Conservation (phyloP, 805 yeast genomes). For the Yarrowia sp. region DNA sequence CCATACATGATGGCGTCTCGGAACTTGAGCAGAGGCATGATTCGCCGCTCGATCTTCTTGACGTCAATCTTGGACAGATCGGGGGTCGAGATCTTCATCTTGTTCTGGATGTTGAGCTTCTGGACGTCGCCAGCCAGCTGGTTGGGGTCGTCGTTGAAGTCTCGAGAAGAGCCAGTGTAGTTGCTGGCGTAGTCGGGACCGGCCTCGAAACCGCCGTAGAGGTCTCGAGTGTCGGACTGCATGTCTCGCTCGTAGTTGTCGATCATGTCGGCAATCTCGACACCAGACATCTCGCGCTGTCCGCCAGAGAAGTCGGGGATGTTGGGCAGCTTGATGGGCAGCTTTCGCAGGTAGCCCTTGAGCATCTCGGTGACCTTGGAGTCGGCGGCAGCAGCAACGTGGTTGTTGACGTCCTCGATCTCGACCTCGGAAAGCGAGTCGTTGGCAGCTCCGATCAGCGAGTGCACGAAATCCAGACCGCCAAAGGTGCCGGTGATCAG, state of each 20-base stretch:
- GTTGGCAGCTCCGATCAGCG: conserved; percentile 33
- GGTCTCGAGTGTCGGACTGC: conserved; percentile 16
- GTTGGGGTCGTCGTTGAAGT: conserved; percentile 5
- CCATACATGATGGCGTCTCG: conserved; percentile 28
- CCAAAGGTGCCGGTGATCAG: conserved; percentile 35
- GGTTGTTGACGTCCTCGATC: conserved; percentile 30
- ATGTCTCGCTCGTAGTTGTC: conserved; percentile 25
- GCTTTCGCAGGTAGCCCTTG: conserved; percentile 29
- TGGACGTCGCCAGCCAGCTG: conserved; percentile 4
- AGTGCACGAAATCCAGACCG: conserved; percentile 33
- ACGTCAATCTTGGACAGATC: conserved; percentile 14
- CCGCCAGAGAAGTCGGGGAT: conserved; percentile 22
- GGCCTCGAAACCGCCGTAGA: conserved; percentile 18
- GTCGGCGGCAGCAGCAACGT: conserved; percentile 27
- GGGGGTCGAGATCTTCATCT: conserved; percentile 8
- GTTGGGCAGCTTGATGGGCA: conserved; percentile 29
- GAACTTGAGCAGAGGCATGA: conserved; percentile 26
- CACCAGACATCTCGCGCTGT: conserved; percentile 12
- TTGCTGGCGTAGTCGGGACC: conserved; percentile 19
- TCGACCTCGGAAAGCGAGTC: conserved; percentile 33
- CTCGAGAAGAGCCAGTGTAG: conserved; percentile 17
- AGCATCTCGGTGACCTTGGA: conserved; percentile 24
- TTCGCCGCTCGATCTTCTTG: conserved; percentile 15
- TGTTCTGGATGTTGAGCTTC: conserved; percentile 13
- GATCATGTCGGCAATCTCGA: conserved; percentile 22